A percentile compares a stretch with the other conserved stretches of the same genome.
Conservation (phyloP, 1,139 yeast species). For the Lodderomyces theae region DNA sequence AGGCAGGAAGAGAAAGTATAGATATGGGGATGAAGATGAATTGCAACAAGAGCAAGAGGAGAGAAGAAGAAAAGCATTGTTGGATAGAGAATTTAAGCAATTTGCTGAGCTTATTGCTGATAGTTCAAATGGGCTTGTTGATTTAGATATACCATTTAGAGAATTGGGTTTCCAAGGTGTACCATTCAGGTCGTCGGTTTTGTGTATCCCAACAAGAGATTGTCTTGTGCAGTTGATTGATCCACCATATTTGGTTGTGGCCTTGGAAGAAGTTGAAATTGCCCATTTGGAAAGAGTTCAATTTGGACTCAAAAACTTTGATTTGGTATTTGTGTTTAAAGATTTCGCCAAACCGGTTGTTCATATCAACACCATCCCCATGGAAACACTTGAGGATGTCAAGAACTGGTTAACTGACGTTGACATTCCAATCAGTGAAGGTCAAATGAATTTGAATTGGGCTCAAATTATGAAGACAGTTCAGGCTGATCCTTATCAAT, state of each 20-base stretch:
- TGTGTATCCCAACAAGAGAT: slow-evolving; percentile 96
- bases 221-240: slow-evolving; percentile 92
- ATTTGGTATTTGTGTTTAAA: slow-evolving; percentile 90
- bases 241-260: slow-evolving; percentile 91
- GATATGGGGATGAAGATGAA: slow-evolving; percentile 98
- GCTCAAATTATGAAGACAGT: slow-evolving; percentile 92
- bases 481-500: slow-evolving; percentile 88
- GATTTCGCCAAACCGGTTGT: slow-evolving; percentile 86
- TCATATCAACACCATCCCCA: slow-evolving; percentile 92
- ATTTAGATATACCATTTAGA: slow-evolving; percentile 91
- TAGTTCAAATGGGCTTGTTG: slow-evolving; percentile 75
- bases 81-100: slow-evolving; percentile 87
- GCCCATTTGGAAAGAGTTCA: slow-evolving; percentile 97
- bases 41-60: slow-evolving; percentile 98
- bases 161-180: slow-evolving; percentile 98
- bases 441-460: slow-evolving; percentile 97
- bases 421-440: slow-evolving; percentile 92
- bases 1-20: slow-evolving; percentile 80
- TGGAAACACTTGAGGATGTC: slow-evolving; percentile 86
- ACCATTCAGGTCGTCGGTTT: slow-evolving; percentile 90
- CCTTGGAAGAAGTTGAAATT: slow-evolving; percentile 87
- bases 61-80: slow-evolving; percentile 82
- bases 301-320: slow-evolving; percentile 94
- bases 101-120: slow-evolving; percentile 92
- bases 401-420: slow-evolving; percentile 96